A percentile compares a stretch with the other conserved stretches of the same genome.
phyloP scores from a whole-genome alignment of 139 green algal genomes.

The Auxenochlorella protothecoides region DNA sequence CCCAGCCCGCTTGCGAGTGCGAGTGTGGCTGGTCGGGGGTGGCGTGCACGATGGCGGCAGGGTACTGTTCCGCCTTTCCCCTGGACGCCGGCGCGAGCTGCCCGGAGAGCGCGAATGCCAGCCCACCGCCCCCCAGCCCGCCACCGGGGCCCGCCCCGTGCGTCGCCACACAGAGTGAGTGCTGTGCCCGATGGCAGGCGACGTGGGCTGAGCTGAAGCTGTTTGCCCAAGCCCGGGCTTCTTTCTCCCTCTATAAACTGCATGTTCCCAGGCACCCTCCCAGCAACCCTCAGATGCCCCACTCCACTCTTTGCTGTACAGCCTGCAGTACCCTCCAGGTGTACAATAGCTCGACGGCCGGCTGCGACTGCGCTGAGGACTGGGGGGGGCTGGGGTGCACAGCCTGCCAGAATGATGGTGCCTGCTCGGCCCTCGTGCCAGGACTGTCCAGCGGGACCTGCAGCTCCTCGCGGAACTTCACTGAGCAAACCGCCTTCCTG shows the following conservation, averaged over 20 bases:
- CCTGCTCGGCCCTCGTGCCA: slow-evolving; percentile 19
- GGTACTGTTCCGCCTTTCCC: slow-evolving; percentile 18
- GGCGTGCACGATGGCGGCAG: slow-evolving; percentile 5
- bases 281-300: background rate
- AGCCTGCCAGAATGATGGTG: slow-evolving; percentile 24
- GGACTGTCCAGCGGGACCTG: slow-evolving; percentile 21
- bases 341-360: slow-evolving; percentile 3
- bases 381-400: slow-evolving; percentile 32
- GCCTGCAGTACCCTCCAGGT: slow-evolving; percentile 22
- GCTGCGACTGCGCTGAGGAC: slow-evolving; percentile 19
- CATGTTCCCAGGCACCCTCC: background rate
- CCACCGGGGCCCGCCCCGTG: background rate
- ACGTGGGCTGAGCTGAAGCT: no score
- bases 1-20: slow-evolving; percentile 16
- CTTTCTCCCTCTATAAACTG: no score
- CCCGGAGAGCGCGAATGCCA: background rate
- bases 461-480: slow-evolving; percentile 19
- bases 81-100: background rate
- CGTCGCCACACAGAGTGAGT: background rate
- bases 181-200: no score
- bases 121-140: background rate
- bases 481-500: slow-evolving; percentile 26
- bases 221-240: no score
- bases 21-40: slow-evolving; percentile 21
- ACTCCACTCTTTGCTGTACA: background rate